These are phyloP conservation scores for Cenchrus fungigraminus DNA, from an alignment of 176 grass and related monocot species.

Conservation along the genomic window DNA sequence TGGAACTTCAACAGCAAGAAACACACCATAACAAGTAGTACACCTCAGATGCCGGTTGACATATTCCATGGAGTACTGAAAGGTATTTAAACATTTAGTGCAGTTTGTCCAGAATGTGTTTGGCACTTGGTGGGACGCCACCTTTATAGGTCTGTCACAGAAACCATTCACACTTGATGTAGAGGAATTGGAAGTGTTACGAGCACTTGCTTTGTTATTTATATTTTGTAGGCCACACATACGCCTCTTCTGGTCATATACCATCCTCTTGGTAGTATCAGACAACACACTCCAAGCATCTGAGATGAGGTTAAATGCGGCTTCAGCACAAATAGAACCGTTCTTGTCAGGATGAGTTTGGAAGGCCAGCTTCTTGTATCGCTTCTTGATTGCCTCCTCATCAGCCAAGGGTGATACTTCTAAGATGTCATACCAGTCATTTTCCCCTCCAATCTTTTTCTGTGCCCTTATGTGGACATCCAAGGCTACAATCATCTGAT, in stretches of 20 bases:
- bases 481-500: slow-evolving; percentile 64
- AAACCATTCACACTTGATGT: neutral
- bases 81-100: slow-evolving; percentile 31
- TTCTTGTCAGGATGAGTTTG: slow-evolving; percentile 86
- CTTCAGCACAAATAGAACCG: slow-evolving; percentile 56
- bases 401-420: slow-evolving; percentile 47
- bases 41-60: slow-evolving; percentile 42
- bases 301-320: slow-evolving; percentile 61
- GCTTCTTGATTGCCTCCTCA: slow-evolving; percentile 62
- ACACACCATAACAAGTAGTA: slow-evolving; percentile 28
- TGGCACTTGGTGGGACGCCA: neutral
- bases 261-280: slow-evolving; percentile 49
- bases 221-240: slow-evolving; percentile 31
- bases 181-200: neutral
- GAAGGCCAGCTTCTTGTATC: slow-evolving; percentile 72
- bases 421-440: slow-evolving; percentile 69
- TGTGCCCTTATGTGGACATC: slow-evolving; percentile 61
- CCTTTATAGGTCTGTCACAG: neutral
- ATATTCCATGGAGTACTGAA: slow-evolving; percentile 55
- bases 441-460: slow-evolving; percentile 46
- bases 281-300: slow-evolving; percentile 78
- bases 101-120: slow-evolving; percentile 81
- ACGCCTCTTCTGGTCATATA: slow-evolving; percentile 54
- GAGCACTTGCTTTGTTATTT: neutral
- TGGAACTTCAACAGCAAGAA: slow-evolving; percentile 50